These are phyloP conservation scores for Bonia amplexicaulis DNA, from an alignment of 176 grass and related monocot species.

Conservation along the genomic window DNA sequence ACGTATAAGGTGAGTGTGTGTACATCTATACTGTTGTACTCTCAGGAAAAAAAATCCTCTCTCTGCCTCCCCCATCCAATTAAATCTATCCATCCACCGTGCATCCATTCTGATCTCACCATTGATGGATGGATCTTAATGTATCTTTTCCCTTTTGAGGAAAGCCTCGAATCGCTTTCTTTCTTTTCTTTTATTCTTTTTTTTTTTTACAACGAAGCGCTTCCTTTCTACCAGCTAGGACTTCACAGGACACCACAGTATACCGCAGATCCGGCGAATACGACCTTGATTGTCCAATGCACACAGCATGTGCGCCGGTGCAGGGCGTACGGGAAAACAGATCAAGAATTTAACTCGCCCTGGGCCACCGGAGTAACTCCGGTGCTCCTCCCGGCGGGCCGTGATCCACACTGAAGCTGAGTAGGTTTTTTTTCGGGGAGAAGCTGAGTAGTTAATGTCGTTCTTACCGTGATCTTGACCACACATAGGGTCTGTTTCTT, in stretches of 20 bases:
- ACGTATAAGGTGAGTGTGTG: no score
- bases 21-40: no score
- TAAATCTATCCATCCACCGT: neutral
- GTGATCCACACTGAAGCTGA: neutral
- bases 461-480: neutral
- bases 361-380: slow-evolving; percentile 47
- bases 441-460: neutral
- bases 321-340: neutral
- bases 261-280: neutral
- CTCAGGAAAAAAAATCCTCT: no score
- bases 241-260: neutral
- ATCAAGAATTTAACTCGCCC: neutral
- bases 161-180: no score
- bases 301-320: neutral
- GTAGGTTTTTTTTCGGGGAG: neutral
- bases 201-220: neutral
- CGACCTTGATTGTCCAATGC: neutral
- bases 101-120: neutral
- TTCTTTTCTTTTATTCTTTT: no score
- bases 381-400: slow-evolving; percentile 2
- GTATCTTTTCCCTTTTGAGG: no score
- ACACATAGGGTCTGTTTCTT: no score
- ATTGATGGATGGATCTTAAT: neutral
- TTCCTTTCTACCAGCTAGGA: neutral
- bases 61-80: neutral